phyloP scores from a whole-genome alignment of 129 eudicot species.

The Flaveria sonorensis region DNA sequence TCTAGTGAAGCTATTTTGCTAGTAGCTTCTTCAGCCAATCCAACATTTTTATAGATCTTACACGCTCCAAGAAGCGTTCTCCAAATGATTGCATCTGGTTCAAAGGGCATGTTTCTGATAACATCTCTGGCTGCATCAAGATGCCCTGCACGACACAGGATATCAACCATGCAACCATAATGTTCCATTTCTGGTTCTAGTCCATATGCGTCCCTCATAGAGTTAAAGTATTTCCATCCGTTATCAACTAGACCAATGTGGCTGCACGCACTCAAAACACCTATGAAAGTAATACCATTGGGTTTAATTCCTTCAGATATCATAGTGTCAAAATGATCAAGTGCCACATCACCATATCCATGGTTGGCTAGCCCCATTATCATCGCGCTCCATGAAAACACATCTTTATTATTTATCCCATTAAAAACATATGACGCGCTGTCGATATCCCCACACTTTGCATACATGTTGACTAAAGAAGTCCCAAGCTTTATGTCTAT shows the following conservation, averaged over 20 bases:
- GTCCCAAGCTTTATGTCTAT: conserved; percentile 50
- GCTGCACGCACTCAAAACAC: conserved; percentile 72
- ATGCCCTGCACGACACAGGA: conserved; percentile 71
- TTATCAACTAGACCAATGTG: conserved; percentile 71
- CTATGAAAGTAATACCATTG: conserved; percentile 62
- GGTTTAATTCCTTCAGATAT: conserved; percentile 61
- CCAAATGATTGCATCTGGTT: conserved; percentile 66
- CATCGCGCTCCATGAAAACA: conserved; percentile 76
- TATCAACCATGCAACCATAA: conserved; percentile 75
- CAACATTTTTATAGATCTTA: conserved; percentile 54
- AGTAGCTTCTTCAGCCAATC: conserved; percentile 65
- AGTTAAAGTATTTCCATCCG: conserved; percentile 62
- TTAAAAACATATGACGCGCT: conserved; percentile 57
- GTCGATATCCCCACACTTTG: conserved; percentile 68
- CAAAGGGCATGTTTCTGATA: conserved; percentile 64
- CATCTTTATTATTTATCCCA: conserved; percentile 36
- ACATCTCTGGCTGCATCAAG: conserved; percentile 56
- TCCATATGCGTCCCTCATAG: conserved; percentile 45
- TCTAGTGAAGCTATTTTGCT: conserved; percentile 51
- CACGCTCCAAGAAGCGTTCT: conserved; percentile 64
- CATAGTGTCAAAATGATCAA: conserved; percentile 57
- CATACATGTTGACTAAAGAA: conserved; percentile 73
- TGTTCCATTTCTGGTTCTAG: conserved; percentile 59
- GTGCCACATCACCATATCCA: conserved; percentile 60
- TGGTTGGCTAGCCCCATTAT: conserved; percentile 73